Conservation (phyloP, 78 protist species). For the Dictyostelium capitatum region DNA sequence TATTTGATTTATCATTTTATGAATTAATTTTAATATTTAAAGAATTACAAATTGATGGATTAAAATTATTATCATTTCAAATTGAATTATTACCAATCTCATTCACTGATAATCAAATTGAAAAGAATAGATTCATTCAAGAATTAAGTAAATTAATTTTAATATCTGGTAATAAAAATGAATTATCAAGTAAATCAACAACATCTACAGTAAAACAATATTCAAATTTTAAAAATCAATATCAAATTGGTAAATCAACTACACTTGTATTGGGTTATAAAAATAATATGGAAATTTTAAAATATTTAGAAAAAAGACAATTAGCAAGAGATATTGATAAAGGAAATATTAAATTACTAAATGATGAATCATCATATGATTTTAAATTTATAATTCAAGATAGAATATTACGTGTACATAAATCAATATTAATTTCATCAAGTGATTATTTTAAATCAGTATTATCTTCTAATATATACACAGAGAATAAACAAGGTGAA, state of each 20-base stretch:
- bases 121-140: neutral
- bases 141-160: neutral
- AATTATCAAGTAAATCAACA: neutral
- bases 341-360: neutral
- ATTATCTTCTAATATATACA: neutral
- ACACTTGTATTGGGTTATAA: neutral
- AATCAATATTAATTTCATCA: neutral
- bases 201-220: neutral
- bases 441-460: neutral
- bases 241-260: neutral
- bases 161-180: neutral
- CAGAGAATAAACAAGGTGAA: neutral
- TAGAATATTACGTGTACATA: neutral
- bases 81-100: neutral
- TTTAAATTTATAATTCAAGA: neutral
- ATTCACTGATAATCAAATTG: neutral
- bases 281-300: neutral
- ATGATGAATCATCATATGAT: neutral
- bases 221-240: neutral
- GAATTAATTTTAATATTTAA: neutral
- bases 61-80: conserved; percentile 1
- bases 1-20: neutral
- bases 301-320: neutral
- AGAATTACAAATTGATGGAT: neutral
- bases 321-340: neutral